Evolutionary conservation across 495 filamentous ascomycete species (phyloP), one percentile per base, ranked within the genome.

Genomic region (Pyrenula aspistea): DNA sequence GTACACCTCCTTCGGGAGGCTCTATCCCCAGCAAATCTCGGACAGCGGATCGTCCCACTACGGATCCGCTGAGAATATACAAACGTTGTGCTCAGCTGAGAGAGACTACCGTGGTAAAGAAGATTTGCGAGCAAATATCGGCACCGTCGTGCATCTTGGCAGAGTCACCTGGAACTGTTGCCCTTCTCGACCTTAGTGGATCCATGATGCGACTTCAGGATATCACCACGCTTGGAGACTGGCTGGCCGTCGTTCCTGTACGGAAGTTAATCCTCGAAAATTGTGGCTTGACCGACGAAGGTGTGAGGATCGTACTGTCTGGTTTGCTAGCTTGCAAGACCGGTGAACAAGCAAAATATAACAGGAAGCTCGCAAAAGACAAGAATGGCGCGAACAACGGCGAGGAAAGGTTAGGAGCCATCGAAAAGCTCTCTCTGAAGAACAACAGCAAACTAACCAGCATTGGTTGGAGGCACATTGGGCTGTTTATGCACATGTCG

Each of bases 401-500:
- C 23, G 67, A 70, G 51, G 78, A 83, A 58, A 70, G 72, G 25
- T 69, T 73, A 24, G 89, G 93, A 20, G 81, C 90, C 1, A 79
- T 97, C 2, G 91, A 96, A 72, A 85, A 92, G 58, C 68, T 98
- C 2, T 86, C 85, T 2, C 70, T 98, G n/a, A 96, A 95, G 67
- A 85, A 91, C 64, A 95, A 94, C 63, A 72, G 79, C 1, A 92
- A 89, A 62, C 87, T 97, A 56, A 84, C 86, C 10, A 71, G 76
- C 1, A 88, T 92, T 55, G 93, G 93, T 24, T 98, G 93, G 93
- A 86, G 83, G 62, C 86, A 96, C 62, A 87, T 98, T 42, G 84
- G 84, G 55, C 74, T 95, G 10, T 98, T 98, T 65, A 74, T 96
- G 22, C 85, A 96, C 65, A 84, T 96, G 68, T 95, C 87, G 52